phyloP scores from a whole-genome alignment of 306 rosid species.

The Medicago lupulina region DNA sequence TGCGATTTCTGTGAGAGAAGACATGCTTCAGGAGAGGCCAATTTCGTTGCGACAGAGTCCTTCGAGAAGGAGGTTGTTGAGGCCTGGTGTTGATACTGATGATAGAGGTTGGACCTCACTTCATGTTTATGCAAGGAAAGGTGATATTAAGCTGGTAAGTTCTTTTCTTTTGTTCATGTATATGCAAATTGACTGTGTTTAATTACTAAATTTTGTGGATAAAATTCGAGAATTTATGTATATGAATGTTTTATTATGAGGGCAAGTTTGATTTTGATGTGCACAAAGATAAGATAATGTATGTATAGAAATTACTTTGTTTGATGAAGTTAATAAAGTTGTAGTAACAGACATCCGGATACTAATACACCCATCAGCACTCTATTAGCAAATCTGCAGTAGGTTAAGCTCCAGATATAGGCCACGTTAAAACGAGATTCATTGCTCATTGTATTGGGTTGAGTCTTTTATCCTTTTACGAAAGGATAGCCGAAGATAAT shows the following conservation, averaged over 20 bases:
- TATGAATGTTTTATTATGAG: background rate
- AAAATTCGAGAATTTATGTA: no score
- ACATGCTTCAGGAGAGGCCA: conserved; percentile 52
- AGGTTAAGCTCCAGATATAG: no score
- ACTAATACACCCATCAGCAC: background rate
- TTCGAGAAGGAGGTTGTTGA: conserved; percentile 67
- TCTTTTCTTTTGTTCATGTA: background rate
- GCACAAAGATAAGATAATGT: background rate
- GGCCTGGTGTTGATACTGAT: conserved; percentile 60
- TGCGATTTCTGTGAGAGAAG: conserved; percentile 19
- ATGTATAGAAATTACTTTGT: background rate
- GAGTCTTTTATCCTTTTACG: background rate
- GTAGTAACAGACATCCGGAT: background rate
- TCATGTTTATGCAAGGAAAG: conserved; percentile 79
- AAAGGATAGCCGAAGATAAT: background rate
- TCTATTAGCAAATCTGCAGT: background rate
- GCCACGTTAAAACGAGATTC: no score
- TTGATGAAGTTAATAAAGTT: background rate
- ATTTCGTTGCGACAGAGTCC: conserved; percentile 50
- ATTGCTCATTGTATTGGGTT: no score
- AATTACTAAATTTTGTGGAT: conserved; percentile 2
- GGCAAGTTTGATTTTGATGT: background rate
- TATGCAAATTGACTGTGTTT: background rate
- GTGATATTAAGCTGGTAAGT: conserved; percentile 70
- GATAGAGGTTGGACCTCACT: conserved; percentile 93